Evolutionary conservation across 129 eudicot species (phyloP).

Genomic region (Helichrysum umbraculigerum): DNA sequence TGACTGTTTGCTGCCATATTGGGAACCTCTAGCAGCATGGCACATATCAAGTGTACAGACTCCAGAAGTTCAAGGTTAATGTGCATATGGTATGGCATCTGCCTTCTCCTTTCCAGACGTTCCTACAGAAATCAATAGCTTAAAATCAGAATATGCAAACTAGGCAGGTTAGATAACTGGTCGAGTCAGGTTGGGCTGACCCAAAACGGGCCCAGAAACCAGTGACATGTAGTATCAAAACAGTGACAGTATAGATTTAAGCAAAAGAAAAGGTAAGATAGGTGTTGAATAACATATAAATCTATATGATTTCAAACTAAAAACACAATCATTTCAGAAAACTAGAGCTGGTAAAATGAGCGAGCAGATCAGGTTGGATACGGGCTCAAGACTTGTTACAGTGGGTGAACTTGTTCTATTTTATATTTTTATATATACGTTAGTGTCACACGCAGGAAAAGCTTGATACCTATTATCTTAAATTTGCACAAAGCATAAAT

Average conservation of each 20-base stretch:
- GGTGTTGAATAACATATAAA: not conserved
- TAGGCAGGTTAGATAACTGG: not conserved
- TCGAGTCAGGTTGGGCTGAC: not conserved
- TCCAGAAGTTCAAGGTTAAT: constrained; percentile 91
- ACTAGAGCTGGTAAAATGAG: not conserved
- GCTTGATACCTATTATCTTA: too few relatives aligned
- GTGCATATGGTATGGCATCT: constrained; percentile 99
- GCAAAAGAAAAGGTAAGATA: not conserved
- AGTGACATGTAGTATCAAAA: not conserved
- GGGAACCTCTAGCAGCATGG: constrained; percentile 93
- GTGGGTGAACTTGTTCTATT: too few relatives aligned
- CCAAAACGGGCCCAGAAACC: not conserved
- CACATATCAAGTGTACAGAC: constrained; percentile 85
- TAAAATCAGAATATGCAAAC: not conserved
- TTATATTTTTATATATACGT: too few relatives aligned
- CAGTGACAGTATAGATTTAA: not conserved
- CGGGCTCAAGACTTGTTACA: too few relatives aligned
- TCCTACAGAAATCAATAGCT: constrained; percentile 48
- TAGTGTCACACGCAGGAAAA: too few relatives aligned
- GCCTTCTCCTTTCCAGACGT: constrained; percentile 83
- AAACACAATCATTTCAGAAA: not conserved
- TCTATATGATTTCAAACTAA: not conserved
- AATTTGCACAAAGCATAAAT: too few relatives aligned
- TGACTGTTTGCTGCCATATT: constrained; percentile 91
- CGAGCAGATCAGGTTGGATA: not conserved